Conservation (phyloP, 2,329 filamentous ascomycete genomes). For the Penicillium sp. region DNA sequence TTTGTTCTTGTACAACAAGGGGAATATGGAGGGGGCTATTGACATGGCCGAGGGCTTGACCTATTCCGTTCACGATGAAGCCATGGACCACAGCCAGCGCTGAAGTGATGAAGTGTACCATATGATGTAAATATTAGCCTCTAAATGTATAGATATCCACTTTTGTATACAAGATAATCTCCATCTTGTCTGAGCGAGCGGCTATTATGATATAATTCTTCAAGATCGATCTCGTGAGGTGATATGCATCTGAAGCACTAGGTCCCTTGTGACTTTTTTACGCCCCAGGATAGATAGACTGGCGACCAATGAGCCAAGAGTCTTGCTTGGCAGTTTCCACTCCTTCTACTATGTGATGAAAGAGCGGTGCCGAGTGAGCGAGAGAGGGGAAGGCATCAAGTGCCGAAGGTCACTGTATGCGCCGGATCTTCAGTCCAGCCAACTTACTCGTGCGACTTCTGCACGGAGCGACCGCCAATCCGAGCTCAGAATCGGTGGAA, state of each 20-base stretch:
- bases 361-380: not conserved
- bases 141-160: constrained; percentile 15
- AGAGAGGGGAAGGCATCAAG: not conserved
- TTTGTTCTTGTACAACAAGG: constrained; percentile 93
- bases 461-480: constrained; percentile 15
- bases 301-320: not conserved
- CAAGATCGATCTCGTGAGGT: not conserved
- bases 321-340: not conserved
- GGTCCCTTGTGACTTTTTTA: not conserved
- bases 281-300: not conserved
- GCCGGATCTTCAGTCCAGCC: constrained; percentile 4
- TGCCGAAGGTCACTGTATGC: constrained; percentile 5
- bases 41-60: constrained; percentile 62
- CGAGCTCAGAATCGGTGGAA: not conserved
- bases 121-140: constrained; percentile 27
- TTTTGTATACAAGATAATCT: not conserved
- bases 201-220: not conserved
- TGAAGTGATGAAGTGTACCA: constrained; percentile 17
- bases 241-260: not conserved
- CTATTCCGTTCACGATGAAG: constrained; percentile 32
- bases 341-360: not conserved
- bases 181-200: not conserved
- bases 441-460: constrained; percentile 17
- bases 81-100: constrained; percentile 18
- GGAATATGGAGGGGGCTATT: constrained; percentile 82